A percentile compares a stretch with the other conserved stretches of the same genome.
Evolutionary conservation across 805 yeast genomes (phyloP).

Genomic region (Cyberlindnera maclurae): DNA sequence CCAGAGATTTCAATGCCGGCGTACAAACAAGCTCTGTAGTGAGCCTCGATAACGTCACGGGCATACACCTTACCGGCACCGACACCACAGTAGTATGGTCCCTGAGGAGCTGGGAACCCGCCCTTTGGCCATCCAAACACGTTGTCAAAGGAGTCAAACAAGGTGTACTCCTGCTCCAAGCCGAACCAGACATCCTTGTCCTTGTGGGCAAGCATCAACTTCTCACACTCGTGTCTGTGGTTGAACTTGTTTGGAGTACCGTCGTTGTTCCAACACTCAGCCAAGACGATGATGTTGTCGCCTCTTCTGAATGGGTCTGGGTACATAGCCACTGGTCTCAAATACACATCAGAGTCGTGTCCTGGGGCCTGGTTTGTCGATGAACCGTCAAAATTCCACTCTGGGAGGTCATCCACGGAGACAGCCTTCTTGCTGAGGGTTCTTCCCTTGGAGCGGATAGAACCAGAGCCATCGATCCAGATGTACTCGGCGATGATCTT

Average conservation of each 20-base stretch:
- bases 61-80: conserved; percentile 98
- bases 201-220: conserved; percentile 88
- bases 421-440: conserved; percentile 66
- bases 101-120: conserved; percentile 99
- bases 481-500: conserved; percentile 90
- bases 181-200: conserved; percentile 92
- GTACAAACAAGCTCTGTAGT: conserved; percentile 94
- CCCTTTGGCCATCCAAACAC: conserved; percentile 99
- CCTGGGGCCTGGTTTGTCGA: conserved; percentile 99
- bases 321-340: conserved; percentile 93
- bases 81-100: conserved; percentile 99
- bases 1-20: conserved; percentile 91
- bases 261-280: conserved; percentile 97
- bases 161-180: conserved; percentile 96
- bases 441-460: conserved; percentile 89
- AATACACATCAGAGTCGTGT: conserved; percentile 87
- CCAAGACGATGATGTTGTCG: conserved; percentile 88
- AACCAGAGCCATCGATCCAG: conserved; percentile 94
- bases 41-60: conserved; percentile 97
- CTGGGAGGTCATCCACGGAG: conserved; percentile 83
- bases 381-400: conserved; percentile 99
- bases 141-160: conserved; percentile 83
- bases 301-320: conserved; percentile 98
- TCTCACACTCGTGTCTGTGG: conserved; percentile 96
- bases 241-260: conserved; percentile 98